Evolutionary conservation across 345 rosid species (phyloP), one percentile per base, ranked within the genome.

Genomic region (Eucalyptus coolabah): DNA sequence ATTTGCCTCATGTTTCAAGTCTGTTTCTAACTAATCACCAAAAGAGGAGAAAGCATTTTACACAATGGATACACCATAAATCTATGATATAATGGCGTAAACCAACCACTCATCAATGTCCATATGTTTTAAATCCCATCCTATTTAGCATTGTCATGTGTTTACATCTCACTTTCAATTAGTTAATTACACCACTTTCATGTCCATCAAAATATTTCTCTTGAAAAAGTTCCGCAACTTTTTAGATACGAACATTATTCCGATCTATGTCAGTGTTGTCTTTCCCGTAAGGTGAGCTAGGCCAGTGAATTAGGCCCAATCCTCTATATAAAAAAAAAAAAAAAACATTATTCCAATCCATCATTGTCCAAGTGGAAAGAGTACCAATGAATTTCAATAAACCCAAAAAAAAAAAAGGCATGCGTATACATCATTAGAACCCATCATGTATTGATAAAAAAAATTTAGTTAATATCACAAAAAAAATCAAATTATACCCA

Each of bases 361-460:
- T n/a, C 26, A 0, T 8, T 8, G 0, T 53, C 5, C 59, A 19
- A 53, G 0, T 34, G 21, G 6, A n/a, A 15, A 65, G 6, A 65
- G 37, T 32, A n/a, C 23, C 12, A 65, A 65, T 15, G 21, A 65
- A 18, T 65, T 65, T 65, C 77, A n/a, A n/a, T 15, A 16, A 65
- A n/a, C 77, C 40, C 2, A 65, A 63, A 30, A 63, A 30, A 12
- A 51, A 3, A 63, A 30, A n/a, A n/a, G 21, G 77, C 45, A 19
- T 37, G 83, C 0, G 2, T 19, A 21, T 19, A 19, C 26, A 21
- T 14, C 8, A 4, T 69, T 37, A 72, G 44, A 69, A 77, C 28
- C 28, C 47, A 77, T 34, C 26, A 72, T 9, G 82, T 50, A 50
- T 50, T 14, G 17, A 50, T 50, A 50, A 5, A 50, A 47, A 13